A percentile compares a stretch with the other conserved stretches of the same genome.
phyloP scores from a whole-genome alignment of 2,329 filamentous ascomycete species.

The Stagonosporopsis rhizophila region DNA sequence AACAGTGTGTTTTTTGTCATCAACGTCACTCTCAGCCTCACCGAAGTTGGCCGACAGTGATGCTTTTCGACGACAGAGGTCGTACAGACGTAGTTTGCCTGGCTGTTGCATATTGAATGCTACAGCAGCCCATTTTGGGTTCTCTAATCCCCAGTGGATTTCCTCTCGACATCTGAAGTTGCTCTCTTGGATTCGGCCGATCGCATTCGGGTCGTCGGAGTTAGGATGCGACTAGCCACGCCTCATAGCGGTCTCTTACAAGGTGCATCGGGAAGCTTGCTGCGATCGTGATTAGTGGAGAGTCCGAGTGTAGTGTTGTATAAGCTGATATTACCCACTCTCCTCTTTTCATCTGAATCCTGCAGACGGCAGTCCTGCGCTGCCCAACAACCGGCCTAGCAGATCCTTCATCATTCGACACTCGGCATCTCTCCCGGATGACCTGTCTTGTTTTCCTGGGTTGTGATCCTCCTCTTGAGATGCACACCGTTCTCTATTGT shows the following conservation, averaged over 20 bases:
- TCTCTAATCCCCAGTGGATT: neutral
- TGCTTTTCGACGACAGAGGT: constrained; percentile 7
- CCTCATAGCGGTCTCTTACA: constrained; percentile 13
- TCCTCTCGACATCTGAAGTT: neutral
- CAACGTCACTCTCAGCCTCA: constrained; percentile 17
- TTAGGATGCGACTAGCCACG: constrained; percentile 12
- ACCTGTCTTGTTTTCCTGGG: neutral
- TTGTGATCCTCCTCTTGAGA: neutral
- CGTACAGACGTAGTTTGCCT: neutral
- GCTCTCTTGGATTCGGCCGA: constrained; percentile 11
- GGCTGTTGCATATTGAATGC: neutral
- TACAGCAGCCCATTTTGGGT: neutral
- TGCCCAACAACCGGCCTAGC: constrained; percentile 9
- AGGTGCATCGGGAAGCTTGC: constrained; percentile 18
- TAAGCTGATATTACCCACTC: constrained; percentile 17
- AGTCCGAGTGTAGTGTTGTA: constrained; percentile 11
- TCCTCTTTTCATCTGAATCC: constrained; percentile 11
- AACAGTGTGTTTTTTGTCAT: constrained; percentile 16
- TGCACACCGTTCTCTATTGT: neutral
- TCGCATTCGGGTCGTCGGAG: constrained; percentile 17
- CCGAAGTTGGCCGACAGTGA: constrained; percentile 14
- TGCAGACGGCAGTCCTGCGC: constrained; percentile 9
- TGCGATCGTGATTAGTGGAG: constrained; percentile 18
- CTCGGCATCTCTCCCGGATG: neutral
- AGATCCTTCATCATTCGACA: constrained; percentile 8